Evolutionary conservation across 139 green algal species (phyloP), one percentile per base, ranked within the genome.

Genomic region (Tetradesmus lagerheimii): DNA sequence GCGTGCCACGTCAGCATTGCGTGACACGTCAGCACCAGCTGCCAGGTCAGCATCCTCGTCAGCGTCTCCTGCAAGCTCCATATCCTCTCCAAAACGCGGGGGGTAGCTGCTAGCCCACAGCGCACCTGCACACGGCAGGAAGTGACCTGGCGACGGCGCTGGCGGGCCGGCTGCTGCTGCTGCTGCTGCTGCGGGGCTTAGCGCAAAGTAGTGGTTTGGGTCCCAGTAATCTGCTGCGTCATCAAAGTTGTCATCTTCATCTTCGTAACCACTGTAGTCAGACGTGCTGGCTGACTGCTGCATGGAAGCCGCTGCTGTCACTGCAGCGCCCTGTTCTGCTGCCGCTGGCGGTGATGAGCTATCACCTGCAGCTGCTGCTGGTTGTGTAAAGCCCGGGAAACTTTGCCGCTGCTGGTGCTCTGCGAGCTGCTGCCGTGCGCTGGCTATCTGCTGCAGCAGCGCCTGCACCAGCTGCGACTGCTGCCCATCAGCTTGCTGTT

Each of bases 21-120:
- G 25, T 79, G 71, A n/a, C 9, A 79, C n/a, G 31, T 37, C 71
- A 79, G 71, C 71, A 79, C 71, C 71, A 38, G 12, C n/a, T 20
- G 29, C 66, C 27, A 31, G 27, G 66, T 76, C 66, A 64, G 23
- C 78, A 64, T n/a, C 80, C 23, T 50, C n/a, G 53, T 71, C 80
- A 47, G 27, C 29, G 15, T 47, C 45, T 86, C 18, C 45, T 74
- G 71, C 71, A 37, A 37, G 31, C 47, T 57, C 35, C 18, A 78
- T 1, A 18, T 50, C 34, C 27, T 87, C 82, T 1, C 75, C 83
- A 29, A 88, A 80, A 12, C 71, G 62, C 0, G 83, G 83, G 9
- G 83, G 64, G n/a, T 81, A 88, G 64, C 83, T 88, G n/a, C 57
- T 39, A 8, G 83, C 83, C 82, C 82, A 87, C 5, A 27, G 9